phyloP scores from a whole-genome alignment of 352 stramenopile genomes.

The Globisporangium acanthophoron region DNA sequence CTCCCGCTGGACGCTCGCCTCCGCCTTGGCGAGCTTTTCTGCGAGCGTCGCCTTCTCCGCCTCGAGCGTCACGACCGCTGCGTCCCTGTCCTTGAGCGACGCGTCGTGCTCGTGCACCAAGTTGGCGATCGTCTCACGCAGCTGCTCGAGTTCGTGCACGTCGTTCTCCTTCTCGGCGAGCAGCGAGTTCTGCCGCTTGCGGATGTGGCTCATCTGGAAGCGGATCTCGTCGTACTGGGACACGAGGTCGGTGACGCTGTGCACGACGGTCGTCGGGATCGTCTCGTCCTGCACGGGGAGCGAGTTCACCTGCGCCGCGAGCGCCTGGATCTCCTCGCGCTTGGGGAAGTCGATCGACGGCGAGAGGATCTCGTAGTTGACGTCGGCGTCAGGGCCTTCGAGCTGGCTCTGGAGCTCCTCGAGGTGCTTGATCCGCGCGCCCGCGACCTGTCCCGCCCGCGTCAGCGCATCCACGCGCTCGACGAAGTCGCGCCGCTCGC shows the following conservation, averaged over 20 bases:
- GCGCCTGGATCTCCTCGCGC: conserved; percentile 31
- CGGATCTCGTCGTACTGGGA: conserved; percentile 17
- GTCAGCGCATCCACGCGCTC: conserved; percentile 21
- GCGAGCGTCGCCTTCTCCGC: conserved; percentile 20
- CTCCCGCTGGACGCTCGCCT: conserved; percentile 16
- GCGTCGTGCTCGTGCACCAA: conserved; percentile 9
- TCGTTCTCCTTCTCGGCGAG: conserved; percentile 14
- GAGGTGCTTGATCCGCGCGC: conserved; percentile 23
- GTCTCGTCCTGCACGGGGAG: conserved; percentile 1
- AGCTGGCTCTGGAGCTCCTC: conserved; percentile 38
- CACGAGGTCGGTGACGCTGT: conserved; percentile 1
- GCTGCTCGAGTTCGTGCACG: conserved; percentile 13
- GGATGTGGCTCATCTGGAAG: conserved; percentile 17
- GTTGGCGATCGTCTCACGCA: conserved; percentile 14
- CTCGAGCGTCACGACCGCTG: conserved; percentile 1
- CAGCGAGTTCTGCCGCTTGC: conserved; percentile 17
- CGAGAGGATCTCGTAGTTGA: conserved; percentile 40
- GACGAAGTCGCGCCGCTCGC: conserved; percentile 6
- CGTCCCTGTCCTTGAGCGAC: conserved; percentile 6
- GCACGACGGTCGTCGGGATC: not conserved
- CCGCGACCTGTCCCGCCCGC: conserved; percentile 12
- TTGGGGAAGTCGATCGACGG: conserved; percentile 40
- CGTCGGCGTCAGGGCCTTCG: conserved; percentile 28
- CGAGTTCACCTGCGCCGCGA: conserved; percentile 12
- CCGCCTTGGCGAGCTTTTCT: conserved; percentile 16